A percentile compares a stretch with the other conserved stretches of the same genome.
Evolutionary conservation across 2,329 filamentous ascomycete species (phyloP).

Genomic region (Ramularia collo-cygni): DNA sequence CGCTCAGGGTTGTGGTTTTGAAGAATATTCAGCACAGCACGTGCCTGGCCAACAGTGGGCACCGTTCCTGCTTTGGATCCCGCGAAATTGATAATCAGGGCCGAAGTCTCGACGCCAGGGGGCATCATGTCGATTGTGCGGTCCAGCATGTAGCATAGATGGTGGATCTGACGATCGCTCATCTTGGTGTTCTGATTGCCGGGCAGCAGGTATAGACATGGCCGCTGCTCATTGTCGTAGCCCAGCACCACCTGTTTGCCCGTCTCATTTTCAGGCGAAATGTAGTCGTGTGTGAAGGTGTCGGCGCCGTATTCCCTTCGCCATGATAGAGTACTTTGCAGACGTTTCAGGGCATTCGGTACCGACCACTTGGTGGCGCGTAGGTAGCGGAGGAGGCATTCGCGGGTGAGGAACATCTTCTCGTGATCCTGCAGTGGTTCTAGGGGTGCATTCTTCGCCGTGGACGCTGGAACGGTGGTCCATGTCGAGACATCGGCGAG

Average conservation of each 20-base stretch:
- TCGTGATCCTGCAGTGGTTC: slow-evolving; percentile 70
- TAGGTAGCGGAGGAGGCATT: slow-evolving; percentile 88
- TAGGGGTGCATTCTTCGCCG: slow-evolving; percentile 50
- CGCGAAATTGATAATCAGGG: slow-evolving; percentile 88
- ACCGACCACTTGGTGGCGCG: slow-evolving; percentile 88
- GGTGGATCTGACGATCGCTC: slow-evolving; percentile 80
- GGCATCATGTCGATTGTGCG: slow-evolving; percentile 81
- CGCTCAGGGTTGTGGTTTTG: slow-evolving; percentile 95
- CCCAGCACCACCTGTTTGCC: slow-evolving; percentile 90
- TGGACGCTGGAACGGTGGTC: slow-evolving; percentile 60
- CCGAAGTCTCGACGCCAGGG: slow-evolving; percentile 76
- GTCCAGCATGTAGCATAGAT: slow-evolving; percentile 94
- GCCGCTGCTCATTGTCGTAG: slow-evolving; percentile 77
- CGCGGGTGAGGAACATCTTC: slow-evolving; percentile 81
- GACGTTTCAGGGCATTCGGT: slow-evolving; percentile 66
- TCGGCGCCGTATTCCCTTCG: slow-evolving; percentile 82
- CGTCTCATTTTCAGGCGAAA: slow-evolving; percentile 89
- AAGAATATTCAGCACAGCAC: slow-evolving; percentile 81
- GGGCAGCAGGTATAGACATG: slow-evolving; percentile 85
- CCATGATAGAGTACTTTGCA: slow-evolving; percentile 78
- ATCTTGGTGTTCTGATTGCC: slow-evolving; percentile 87
- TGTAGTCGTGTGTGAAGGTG: slow-evolving; percentile 74
- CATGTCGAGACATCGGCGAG: slow-evolving; percentile 64
- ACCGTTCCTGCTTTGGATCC: slow-evolving; percentile 67
- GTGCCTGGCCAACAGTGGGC: slow-evolving; percentile 67